Conservation (phyloP, 1,284 basidiomycete species). For the Marasmius fiardii region DNA sequence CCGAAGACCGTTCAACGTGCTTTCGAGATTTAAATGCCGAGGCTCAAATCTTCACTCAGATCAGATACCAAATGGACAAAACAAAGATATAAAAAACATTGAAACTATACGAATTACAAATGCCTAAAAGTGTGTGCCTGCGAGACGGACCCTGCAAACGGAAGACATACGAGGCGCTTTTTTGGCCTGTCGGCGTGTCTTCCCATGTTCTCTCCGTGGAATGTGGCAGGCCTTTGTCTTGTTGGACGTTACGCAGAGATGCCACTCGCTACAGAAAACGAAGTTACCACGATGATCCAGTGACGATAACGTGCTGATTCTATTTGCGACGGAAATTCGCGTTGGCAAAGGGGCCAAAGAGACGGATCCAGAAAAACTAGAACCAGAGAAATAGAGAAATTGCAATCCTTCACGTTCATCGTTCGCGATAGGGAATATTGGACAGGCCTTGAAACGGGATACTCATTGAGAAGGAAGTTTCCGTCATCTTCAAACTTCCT, state of each 20-base stretch:
- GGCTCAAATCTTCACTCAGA: background rate
- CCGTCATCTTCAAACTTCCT: background rate
- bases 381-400: too few relatives aligned
- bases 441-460: background rate
- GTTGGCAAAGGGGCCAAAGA: too few relatives aligned
- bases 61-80: background rate
- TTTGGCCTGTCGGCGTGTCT: background rate
- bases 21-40: background rate
- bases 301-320: too few relatives aligned
- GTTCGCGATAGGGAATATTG: background rate
- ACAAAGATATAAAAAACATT: background rate
- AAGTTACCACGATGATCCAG: background rate
- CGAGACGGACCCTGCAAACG: background rate
- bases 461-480: background rate
- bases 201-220: background rate
- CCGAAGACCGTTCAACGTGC: background rate
- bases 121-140: background rate
- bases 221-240: background rate
- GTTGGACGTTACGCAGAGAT: background rate
- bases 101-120: background rate
- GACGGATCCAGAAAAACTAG: too few relatives aligned
- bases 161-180: background rate
- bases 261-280: background rate
- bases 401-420: too few relatives aligned
- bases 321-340: too few relatives aligned